Evolutionary conservation across 2,329 filamentous ascomycete genomes (phyloP).

Genomic region (Alternaria metachromatica): DNA sequence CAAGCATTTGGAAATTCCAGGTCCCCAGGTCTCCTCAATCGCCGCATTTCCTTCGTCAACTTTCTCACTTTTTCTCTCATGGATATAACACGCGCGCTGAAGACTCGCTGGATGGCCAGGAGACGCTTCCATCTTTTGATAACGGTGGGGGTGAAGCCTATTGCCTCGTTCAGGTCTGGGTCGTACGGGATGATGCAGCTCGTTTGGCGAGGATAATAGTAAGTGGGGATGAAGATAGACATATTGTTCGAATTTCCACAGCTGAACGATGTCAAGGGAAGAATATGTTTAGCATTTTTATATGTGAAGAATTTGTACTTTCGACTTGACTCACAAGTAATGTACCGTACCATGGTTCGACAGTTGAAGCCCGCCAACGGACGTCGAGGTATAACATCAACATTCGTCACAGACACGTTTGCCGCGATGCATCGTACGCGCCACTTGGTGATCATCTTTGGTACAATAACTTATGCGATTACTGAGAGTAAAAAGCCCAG

Average conservation of each 20-base stretch:
- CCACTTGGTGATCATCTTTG: too few relatives aligned
- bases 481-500: too few relatives aligned
- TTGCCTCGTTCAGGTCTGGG: not conserved
- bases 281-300: not conserved
- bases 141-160: not conserved
- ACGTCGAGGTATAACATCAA: too few relatives aligned
- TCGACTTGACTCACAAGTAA: not conserved
- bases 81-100: not conserved
- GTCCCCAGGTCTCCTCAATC: not conserved
- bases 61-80: not conserved
- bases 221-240: not conserved
- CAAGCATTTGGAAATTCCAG: not conserved
- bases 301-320: not conserved
- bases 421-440: too few relatives aligned
- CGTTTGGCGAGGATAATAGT: not conserved
- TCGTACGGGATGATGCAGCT: not conserved
- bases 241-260: not conserved
- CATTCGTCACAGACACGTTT: too few relatives aligned
- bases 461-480: too few relatives aligned
- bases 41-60: not conserved
- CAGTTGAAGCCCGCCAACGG: too few relatives aligned
- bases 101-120: not conserved
- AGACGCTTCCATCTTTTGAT: not conserved
- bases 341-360: not conserved
- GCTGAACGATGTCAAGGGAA: not conserved